Evolutionary conservation across 1,139 yeast genomes (phyloP).

Genomic region (Blastobotrys indianensis): DNA sequence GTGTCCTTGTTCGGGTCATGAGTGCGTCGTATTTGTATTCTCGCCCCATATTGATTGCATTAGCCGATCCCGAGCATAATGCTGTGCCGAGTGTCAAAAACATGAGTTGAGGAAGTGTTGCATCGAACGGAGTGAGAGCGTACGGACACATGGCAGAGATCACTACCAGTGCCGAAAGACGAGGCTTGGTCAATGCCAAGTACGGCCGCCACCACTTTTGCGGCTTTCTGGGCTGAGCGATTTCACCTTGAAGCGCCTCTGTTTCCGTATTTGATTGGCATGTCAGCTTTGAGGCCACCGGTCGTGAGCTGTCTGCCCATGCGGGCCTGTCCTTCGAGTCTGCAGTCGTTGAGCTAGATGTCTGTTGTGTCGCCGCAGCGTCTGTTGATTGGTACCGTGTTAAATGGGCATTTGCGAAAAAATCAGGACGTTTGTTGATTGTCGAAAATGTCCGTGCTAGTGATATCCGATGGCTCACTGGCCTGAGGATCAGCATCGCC

Average conservation of each 20-base stretch:
- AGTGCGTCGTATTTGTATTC: slow-evolving; percentile 84
- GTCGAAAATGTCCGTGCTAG: no score
- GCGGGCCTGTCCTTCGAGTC: slow-evolving; percentile 3
- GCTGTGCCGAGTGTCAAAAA: slow-evolving; percentile 81
- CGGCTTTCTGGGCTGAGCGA: background rate
- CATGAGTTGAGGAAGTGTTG: slow-evolving; percentile 60
- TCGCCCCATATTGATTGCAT: slow-evolving; percentile 94
- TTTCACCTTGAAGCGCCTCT: slow-evolving; percentile 1
- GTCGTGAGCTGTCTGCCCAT: slow-evolving; percentile 8
- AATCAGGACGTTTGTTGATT: no score
- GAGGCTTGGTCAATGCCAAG: slow-evolving; percentile 79
- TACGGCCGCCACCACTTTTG: slow-evolving; percentile 36
- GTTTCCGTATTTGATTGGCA: slow-evolving; percentile 23
- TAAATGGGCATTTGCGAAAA: no score
- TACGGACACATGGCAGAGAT: slow-evolving; percentile 89
- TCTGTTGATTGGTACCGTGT: no score
- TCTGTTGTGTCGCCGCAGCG: background rate
- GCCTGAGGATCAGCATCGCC: no score
- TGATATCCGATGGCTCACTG: no score
- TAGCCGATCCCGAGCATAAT: slow-evolving; percentile 87
- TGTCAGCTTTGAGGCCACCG: slow-evolving; percentile 18
- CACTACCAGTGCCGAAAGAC: slow-evolving; percentile 80
- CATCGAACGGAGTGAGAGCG: slow-evolving; percentile 81
- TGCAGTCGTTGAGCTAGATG: background rate
- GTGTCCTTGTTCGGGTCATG: slow-evolving; percentile 82